These are phyloP conservation scores for Stemphylium lycopersici DNA, from an alignment of 2,329 filamentous ascomycete species.

Conservation along the genomic window DNA sequence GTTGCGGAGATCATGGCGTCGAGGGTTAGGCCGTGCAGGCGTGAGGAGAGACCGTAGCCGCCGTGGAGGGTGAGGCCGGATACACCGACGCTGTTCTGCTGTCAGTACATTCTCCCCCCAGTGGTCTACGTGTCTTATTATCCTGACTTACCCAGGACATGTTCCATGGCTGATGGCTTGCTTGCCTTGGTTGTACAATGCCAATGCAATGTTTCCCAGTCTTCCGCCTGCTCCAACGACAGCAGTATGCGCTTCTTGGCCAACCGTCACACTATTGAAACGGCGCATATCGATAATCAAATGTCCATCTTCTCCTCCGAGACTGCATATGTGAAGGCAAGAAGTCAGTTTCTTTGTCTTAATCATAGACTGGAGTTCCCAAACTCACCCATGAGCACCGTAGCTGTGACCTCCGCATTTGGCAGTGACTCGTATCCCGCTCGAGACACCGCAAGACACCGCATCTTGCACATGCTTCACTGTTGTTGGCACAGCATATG, in stretches of 20 bases:
- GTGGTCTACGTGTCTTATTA: neutral
- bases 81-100: conserved; percentile 32
- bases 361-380: no score
- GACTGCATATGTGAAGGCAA: neutral
- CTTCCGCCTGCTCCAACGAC: conserved; percentile 56
- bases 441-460: conserved; percentile 61
- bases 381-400: conserved; percentile 49
- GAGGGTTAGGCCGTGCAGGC: conserved; percentile 31
- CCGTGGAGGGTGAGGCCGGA: conserved; percentile 36
- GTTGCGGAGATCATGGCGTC: conserved; percentile 32
- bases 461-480: conserved; percentile 60
- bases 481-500: conserved; percentile 61
- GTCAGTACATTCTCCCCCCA: neutral
- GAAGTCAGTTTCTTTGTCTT: no score
- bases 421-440: conserved; percentile 61
- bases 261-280: conserved; percentile 52
- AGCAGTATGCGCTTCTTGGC: conserved; percentile 49
- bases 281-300: conserved; percentile 55
- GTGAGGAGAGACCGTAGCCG: conserved; percentile 37
- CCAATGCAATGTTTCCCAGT: conserved; percentile 45
- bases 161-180: conserved; percentile 57
- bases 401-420: conserved; percentile 69
- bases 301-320: conserved; percentile 56
- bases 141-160: conserved; percentile 54
- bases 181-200: conserved; percentile 38